phyloP scores from a whole-genome alignment of 2,329 filamentous ascomycete genomes.

The Zymoseptoria ardabiliae region DNA sequence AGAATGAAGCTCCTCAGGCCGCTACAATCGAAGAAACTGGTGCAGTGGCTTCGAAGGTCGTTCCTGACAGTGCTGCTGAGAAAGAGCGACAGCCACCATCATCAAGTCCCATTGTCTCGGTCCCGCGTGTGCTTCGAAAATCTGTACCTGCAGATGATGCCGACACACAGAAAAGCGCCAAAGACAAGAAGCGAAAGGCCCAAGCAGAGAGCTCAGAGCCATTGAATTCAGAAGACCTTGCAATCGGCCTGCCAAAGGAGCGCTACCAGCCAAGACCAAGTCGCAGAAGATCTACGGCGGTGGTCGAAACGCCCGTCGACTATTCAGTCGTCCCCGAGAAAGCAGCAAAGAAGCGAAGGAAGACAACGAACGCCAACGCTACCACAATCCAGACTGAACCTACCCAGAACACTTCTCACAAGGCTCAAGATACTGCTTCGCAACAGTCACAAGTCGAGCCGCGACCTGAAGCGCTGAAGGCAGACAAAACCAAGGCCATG shows the following conservation, averaged over 20 bases:
- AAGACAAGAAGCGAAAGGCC: conserved; percentile 19
- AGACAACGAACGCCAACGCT: conserved; percentile 14
- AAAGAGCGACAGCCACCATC: conserved; percentile 4
- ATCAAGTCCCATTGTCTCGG: conserved; percentile 16
- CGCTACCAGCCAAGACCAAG: conserved; percentile 34
- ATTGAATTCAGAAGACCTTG: conserved; percentile 26
- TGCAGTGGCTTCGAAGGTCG: neutral
- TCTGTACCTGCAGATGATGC: neutral
- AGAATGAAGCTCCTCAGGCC: neutral
- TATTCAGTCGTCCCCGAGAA: conserved; percentile 34
- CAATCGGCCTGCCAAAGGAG: conserved; percentile 33
- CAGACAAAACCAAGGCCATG: neutral
- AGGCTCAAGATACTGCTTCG: neutral
- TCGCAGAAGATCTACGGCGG: conserved; percentile 24
- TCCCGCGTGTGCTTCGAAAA: neutral
- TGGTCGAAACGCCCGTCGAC: conserved; percentile 24
- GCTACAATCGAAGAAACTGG: neutral
- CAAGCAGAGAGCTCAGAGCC: conserved; percentile 13
- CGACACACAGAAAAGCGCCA: conserved; percentile 5
- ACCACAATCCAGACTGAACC: neutral
- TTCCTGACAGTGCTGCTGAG: neutral
- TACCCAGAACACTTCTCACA: neutral
- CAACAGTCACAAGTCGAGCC: neutral
- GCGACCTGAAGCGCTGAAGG: neutral
- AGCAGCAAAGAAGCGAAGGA: conserved; percentile 35